Base-by-base conservation (phyloP, 371 early-diverging fungal genomes). In the Batkoa obscura region DNA sequence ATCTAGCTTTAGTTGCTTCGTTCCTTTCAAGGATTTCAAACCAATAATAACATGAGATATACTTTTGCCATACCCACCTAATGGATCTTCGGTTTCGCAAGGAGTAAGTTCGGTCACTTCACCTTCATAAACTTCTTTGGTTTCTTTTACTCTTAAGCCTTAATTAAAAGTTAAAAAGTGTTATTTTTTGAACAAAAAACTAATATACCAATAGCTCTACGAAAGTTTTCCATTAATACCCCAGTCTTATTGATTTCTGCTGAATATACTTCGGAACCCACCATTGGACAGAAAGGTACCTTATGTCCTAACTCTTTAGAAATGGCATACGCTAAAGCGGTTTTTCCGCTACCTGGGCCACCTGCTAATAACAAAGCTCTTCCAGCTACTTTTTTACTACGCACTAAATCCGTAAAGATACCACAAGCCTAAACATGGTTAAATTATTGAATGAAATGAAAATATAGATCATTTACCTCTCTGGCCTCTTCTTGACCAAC, bases 121-220 rank as follows among this genome's bases (percentile, higher is more conserved):
- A 57, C 99, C 99, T 71, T 99, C 99, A 64, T 97, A 95, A 2
- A 99, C 95, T 69, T 94, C 93, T 68, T 94, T 93, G 51, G 87
- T 86, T 66, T 99, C 99, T 72, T 96, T 95, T 67, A 98, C 90
- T 34, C 92, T 79, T 50, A 99, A 71, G 3, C 85, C 79, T 78
- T 54, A 3, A 54, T 1, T 30, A 46, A 31, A n/a, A 15, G 32
- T 58, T 60, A 60, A 37, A 12, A 54, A 39, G 5, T 9, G 23
- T 46, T 46, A 1, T 30, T 13, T 53, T 36, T 1, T 31, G 54
- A 17, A 4, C 50, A n/a, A 51, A 42, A 31, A 37, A 10, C 0
- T 9, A 10, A 34, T 54, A 38, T 62, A 72, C 90, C 95, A 62
- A 98, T 94, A 17, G 97, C 88, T 55, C 95, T 75, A 55, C 99